phyloP scores from a whole-genome alignment of 495 filamentous ascomycete species.

The Neurospora hispaniola region DNA sequence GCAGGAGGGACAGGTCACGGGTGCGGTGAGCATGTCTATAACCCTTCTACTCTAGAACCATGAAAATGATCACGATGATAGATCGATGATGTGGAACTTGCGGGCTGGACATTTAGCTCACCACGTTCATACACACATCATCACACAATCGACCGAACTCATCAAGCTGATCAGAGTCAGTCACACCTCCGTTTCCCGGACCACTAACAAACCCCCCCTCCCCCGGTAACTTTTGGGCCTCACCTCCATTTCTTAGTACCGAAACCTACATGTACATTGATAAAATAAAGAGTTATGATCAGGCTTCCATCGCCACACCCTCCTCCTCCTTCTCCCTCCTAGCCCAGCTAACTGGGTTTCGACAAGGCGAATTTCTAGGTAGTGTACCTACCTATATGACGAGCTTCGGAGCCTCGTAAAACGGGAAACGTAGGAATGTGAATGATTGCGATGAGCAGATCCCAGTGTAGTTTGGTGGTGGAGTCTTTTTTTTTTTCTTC shows the following conservation, averaged over 20 bases:
- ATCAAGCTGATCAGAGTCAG: neutral
- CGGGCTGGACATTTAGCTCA: too few species aligned
- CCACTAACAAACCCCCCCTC: too few species aligned
- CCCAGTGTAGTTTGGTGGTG: neutral
- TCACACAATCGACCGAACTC: too few species aligned
- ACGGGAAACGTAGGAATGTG: neutral
- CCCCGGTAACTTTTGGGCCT: neutral
- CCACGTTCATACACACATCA: too few species aligned
- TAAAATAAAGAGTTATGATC: neutral
- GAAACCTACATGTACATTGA: neutral
- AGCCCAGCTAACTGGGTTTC: neutral
- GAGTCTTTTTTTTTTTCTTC: neutral
- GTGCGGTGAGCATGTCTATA: neutral
- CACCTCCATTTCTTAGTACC: neutral
- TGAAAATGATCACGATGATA: neutral
- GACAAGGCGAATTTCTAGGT: neutral
- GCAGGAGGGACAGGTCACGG: neutral
- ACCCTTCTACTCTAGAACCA: neutral
- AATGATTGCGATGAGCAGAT: neutral
- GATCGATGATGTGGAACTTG: neutral
- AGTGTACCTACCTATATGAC: too few species aligned
- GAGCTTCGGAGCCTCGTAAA: neutral
- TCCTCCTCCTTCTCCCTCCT: neutral
- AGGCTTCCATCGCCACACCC: neutral
- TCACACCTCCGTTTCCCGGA: neutral